Evolutionary conservation across 129 eudicot genomes (phyloP), one percentile per base, ranked within the genome.

Genomic region (Calendula officinalis): DNA sequence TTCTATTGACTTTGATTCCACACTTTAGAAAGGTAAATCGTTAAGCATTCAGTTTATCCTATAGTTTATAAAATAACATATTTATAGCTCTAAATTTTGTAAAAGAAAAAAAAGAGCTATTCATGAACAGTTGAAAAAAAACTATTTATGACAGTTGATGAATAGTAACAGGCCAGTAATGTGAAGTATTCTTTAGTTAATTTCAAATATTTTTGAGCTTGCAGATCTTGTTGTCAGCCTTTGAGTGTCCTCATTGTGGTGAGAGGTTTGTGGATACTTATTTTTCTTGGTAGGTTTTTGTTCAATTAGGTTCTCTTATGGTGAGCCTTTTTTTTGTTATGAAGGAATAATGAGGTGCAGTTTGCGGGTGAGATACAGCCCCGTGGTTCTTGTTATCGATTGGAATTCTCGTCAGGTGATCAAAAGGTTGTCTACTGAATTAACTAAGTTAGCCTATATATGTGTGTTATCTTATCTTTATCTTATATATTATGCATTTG

Each of bases 311-410:
- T 33, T 14, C 11, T 49, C 7, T 30, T 53, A 56, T 71, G 38
- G 14, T 50, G 3, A 27, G 6, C 41, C n/a, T 66, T 71, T 3
- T 59, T 76, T 43, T 51, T 13, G 1, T 14, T 59, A 33, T 78
- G 13, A 70, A 88, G 98, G 85, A 92, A 92, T 63, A 92, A 87
- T 68, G 91, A 88, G 78, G 98, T 85, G 72, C 96, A 92, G 63
- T 88, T 92, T 77, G 96, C 96, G 37, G 98, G 96, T 61, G 96
- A 88, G 74, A 76, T 92, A 63, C 98, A 92, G 70, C 88, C 95
- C 3, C 80, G 75, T 46, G 98, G 98, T 57, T 92, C 91, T 72
- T 61, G 64, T 60, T 92, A 83, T 78, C 59, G 50, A 5, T 76
- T 92, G 62, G 69, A 83, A 22, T 60, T 83, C 57, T 65, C 86